These are phyloP conservation scores for Neonectria sp. DNA, from an alignment of 2,329 filamentous ascomycete species.

Conservation along the genomic window DNA sequence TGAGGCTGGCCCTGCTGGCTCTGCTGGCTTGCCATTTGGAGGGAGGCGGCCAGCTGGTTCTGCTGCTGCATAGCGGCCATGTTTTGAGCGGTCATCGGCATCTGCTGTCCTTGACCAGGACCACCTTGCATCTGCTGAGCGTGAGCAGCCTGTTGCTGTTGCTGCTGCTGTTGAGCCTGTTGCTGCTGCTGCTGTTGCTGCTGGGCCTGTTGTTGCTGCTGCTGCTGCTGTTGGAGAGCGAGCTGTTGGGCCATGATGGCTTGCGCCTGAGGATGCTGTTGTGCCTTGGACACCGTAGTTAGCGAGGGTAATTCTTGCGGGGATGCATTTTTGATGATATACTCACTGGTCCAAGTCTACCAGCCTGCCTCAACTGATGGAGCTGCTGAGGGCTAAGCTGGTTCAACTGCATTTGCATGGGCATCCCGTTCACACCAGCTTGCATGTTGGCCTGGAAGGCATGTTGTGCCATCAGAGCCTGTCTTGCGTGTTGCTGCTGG, in stretches of 20 bases:
- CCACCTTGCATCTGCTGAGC: slow-evolving; percentile 58
- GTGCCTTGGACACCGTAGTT: slow-evolving; percentile 40
- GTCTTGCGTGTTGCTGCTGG: slow-evolving; percentile 69
- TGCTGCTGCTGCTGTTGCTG: slow-evolving; percentile 56
- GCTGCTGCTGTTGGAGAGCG: slow-evolving; percentile 57
- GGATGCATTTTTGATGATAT: background rate
- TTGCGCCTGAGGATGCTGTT: slow-evolving; percentile 52
- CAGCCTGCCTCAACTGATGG: slow-evolving; percentile 62
- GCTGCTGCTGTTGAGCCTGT: slow-evolving; percentile 52
- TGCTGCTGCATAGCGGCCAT: slow-evolving; percentile 62
- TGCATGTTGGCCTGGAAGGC: slow-evolving; percentile 68
- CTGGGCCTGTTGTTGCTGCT: slow-evolving; percentile 51
- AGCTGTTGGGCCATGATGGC: slow-evolving; percentile 61
- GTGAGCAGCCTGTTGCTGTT: slow-evolving; percentile 52
- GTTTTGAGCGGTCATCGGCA: slow-evolving; percentile 64
- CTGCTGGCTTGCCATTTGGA: slow-evolving; percentile 51
- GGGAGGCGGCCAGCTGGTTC: slow-evolving; percentile 54
- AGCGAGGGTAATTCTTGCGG: slow-evolving; percentile 22
- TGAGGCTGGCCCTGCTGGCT: slow-evolving; percentile 47
- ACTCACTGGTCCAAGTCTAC: slow-evolving; percentile 60
- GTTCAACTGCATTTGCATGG: slow-evolving; percentile 69
- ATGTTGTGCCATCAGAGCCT: slow-evolving; percentile 70
- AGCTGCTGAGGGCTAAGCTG: slow-evolving; percentile 67
- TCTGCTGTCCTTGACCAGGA: slow-evolving; percentile 62
- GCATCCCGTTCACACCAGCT: slow-evolving; percentile 61